Percentiles rank a stretch among this genome's conserved stretches.
Conservation (phyloP, 2,329 filamentous ascomycete species). For the Calonectria hongkongensis region DNA sequence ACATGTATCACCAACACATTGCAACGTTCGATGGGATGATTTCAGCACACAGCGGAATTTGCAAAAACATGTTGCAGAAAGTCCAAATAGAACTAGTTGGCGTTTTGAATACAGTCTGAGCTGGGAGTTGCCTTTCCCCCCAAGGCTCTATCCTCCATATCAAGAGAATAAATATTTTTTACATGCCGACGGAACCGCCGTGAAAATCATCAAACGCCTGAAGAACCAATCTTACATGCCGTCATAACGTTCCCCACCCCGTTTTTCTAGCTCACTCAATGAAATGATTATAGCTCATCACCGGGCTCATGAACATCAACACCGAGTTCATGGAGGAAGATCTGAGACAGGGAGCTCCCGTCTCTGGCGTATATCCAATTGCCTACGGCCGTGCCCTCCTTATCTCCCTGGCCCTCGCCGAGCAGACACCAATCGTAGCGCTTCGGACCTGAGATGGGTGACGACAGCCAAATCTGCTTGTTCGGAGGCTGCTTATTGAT, state of each 20-base stretch:
- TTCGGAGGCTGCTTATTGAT: slow-evolving; percentile 99
- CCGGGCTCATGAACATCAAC: slow-evolving; percentile 71
- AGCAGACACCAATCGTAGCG: slow-evolving; percentile 91
- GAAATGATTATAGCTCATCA: slow-evolving; percentile 51
- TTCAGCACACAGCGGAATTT: neutral
- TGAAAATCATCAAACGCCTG: slow-evolving; percentile 40
- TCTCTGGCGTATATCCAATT: slow-evolving; percentile 94
- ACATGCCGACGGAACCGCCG: slow-evolving; percentile 41
- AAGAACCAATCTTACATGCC: slow-evolving; percentile 34
- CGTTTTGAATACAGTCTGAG: slow-evolving; percentile 46
- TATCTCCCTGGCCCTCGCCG: slow-evolving; percentile 82
- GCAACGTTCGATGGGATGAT: neutral
- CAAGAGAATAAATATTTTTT: slow-evolving; percentile 45
- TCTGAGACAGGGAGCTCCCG: slow-evolving; percentile 81
- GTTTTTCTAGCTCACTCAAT: neutral
- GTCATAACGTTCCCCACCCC: neutral
- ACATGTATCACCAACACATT: slow-evolving; percentile 37
- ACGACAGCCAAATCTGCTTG: slow-evolving; percentile 97
- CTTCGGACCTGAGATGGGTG: slow-evolving; percentile 92
- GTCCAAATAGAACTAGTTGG: slow-evolving; percentile 15
- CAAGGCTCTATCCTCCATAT: slow-evolving; percentile 27
- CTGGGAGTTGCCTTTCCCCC: slow-evolving; percentile 31
- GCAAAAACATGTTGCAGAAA: neutral
- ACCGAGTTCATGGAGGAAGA: slow-evolving; percentile 86
- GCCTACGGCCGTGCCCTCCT: slow-evolving; percentile 83